Evolutionary conservation across 2,329 filamentous ascomycete species (phyloP).

Genomic region (Aciculosporium take): DNA sequence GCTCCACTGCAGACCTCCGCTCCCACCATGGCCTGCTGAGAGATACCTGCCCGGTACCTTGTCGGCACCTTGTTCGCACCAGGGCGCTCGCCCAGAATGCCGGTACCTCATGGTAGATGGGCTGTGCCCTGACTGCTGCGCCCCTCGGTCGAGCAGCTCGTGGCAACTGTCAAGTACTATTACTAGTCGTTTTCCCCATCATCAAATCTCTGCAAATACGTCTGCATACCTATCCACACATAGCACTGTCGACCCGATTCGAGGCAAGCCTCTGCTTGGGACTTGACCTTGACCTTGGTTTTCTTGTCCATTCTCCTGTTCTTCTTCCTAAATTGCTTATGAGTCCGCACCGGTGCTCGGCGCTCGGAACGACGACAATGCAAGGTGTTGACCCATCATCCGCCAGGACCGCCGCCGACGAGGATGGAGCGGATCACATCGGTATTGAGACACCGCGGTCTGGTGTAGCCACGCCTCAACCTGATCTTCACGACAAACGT

Average conservation of each 20-base stretch:
- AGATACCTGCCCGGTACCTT: too few relatives aligned
- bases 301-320: background rate
- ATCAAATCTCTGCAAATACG: constrained; percentile 6
- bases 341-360: constrained; percentile 4
- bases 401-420: constrained; percentile 45
- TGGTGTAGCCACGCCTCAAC: constrained; percentile 82
- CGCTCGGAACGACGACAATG: constrained; percentile 21
- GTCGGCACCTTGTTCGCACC: too few relatives aligned
- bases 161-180: constrained; percentile 28
- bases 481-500: constrained; percentile 87
- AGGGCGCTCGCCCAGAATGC: too few relatives aligned
- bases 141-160: constrained; percentile 9
- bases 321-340: background rate
- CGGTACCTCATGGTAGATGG: too few relatives aligned
- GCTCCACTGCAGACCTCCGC: too few relatives aligned
- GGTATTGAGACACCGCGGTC: constrained; percentile 80
- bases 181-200: constrained; percentile 27
- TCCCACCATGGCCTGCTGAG: too few relatives aligned
- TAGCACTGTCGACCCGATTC: constrained; percentile 6
- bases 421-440: constrained; percentile 62
- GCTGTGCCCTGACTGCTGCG: constrained; percentile 3
- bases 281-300: background rate
- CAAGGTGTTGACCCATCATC: constrained; percentile 36
- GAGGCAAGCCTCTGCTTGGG: background rate
- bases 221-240: constrained; percentile 15